Evolutionary conservation across 2,329 filamentous ascomycete species (phyloP).

Genomic region (Fusarium tuaranense): DNA sequence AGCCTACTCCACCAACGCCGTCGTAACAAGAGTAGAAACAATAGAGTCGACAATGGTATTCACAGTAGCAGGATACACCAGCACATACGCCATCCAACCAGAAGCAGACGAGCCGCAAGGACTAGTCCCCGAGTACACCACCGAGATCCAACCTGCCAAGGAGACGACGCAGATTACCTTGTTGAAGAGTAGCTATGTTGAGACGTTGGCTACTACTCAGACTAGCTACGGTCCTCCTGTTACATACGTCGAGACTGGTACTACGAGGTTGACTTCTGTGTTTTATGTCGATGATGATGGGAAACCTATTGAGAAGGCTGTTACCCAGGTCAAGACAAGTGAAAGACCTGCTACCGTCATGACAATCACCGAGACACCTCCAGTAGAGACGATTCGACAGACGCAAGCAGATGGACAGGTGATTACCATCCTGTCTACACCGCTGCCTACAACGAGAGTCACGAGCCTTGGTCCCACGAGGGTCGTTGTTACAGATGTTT

Average conservation of each 20-base stretch:
- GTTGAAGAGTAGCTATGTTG: slow-evolving; percentile 6
- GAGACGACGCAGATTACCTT: slow-evolving; percentile 17
- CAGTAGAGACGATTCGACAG: slow-evolving; percentile 16
- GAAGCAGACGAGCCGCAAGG: neutral
- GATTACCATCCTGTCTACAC: slow-evolving; percentile 22
- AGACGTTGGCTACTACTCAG: slow-evolving; percentile 9
- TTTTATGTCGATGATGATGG: slow-evolving; percentile 23
- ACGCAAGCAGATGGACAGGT: slow-evolving; percentile 28
- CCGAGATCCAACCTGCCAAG: neutral
- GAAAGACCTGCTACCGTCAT: slow-evolving; percentile 27
- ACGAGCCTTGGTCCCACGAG: slow-evolving; percentile 28
- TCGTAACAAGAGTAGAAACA: slow-evolving; percentile 12
- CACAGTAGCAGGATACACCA: neutral
- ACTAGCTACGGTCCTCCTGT: slow-evolving; percentile 22
- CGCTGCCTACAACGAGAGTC: slow-evolving; percentile 18
- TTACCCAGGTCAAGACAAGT: slow-evolving; percentile 25
- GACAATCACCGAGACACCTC: slow-evolving; percentile 26
- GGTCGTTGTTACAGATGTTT: slow-evolving; percentile 32
- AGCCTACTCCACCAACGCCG: slow-evolving; percentile 4
- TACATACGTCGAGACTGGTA: slow-evolving; percentile 29
- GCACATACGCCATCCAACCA: neutral
- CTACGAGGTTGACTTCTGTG: slow-evolving; percentile 33
- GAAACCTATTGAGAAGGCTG: slow-evolving; percentile 6
- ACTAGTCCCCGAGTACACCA: neutral
- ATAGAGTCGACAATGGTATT: slow-evolving; percentile 2